phyloP scores from a whole-genome alignment of 108 stramenopile genomes.

The Cyclotella choctawhatcheeana region DNA sequence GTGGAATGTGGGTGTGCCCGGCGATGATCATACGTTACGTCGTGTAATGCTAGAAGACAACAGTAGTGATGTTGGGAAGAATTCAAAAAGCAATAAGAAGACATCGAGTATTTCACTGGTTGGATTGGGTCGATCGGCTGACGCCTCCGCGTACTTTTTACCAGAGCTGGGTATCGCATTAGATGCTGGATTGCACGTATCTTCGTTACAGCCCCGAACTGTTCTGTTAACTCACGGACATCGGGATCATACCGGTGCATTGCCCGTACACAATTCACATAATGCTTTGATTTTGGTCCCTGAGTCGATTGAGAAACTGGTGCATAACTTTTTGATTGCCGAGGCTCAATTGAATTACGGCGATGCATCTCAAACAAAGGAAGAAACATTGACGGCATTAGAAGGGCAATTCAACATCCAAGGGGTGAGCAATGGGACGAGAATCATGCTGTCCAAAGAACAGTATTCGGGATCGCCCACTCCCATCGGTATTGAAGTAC shows the following conservation, averaged over 20 bases:
- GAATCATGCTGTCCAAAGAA: slow-evolving; percentile 51
- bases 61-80: no score
- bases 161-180: slow-evolving; percentile 63
- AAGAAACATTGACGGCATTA: slow-evolving; percentile 51
- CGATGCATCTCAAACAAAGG: slow-evolving; percentile 51
- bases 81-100: slow-evolving; percentile 15
- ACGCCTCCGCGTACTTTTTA: slow-evolving; percentile 62
- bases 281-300: slow-evolving; percentile 43
- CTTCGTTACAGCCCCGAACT: slow-evolving; percentile 50
- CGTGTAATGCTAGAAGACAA: slow-evolving; percentile 45
- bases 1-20: slow-evolving; percentile 64
- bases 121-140: slow-evolving; percentile 53
- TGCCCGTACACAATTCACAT: slow-evolving; percentile 49
- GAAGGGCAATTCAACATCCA: slow-evolving; percentile 49
- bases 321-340: slow-evolving; percentile 50
- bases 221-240: slow-evolving; percentile 68
- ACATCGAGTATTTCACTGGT: slow-evolving; percentile 35
- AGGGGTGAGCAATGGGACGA: slow-evolving; percentile 47
- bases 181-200: slow-evolving; percentile 60
- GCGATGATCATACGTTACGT: slow-evolving; percentile 65
- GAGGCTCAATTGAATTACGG: slow-evolving; percentile 70
- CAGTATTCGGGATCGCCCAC: slow-evolving; percentile 53
- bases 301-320: slow-evolving; percentile 36
- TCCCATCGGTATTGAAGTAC: slow-evolving; percentile 56
- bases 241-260: slow-evolving; percentile 65